Evolutionary conservation across 1,284 basidiomycete species (phyloP), one percentile per base, ranked within the genome.

Genomic region (Vanrija humicola): DNA sequence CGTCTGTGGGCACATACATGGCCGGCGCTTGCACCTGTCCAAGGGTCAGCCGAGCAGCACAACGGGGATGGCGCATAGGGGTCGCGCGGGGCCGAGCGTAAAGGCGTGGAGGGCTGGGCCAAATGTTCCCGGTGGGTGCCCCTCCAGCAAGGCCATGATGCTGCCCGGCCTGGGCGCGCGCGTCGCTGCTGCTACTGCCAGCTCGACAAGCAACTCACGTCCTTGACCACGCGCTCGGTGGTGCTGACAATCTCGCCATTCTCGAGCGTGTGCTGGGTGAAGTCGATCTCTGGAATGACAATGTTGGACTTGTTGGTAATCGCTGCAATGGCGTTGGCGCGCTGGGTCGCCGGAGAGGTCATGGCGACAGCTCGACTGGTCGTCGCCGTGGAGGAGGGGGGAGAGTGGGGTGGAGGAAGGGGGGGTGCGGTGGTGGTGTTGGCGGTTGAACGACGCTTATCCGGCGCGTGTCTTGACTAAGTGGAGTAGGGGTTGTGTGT

Each of bases 21-120:
- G 95, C 95, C 21, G 92, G 92, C 21, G 91, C 90, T 85, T 95
- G 92, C 7, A 95, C 90, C 87, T 95, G 69, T 8, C 34, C 34
- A 34, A 34, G 9, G 34, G 34, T 34, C 34, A 34, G 34, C 34
- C 34, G 34, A 34, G 34, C 34, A 12, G 34, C 34, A 34, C 34
- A 34, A 34, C 34, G 12, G 14, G 34, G 12, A 34, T 14, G 34
- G 34, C 34, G 34, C 34, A 34, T 34, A 34, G 34, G 34, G 34
- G 34, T 34, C 14, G 34, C 34, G 34, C 34, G 34, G 34, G 34
- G 34, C 34, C 34, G 34, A 34, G 34, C 34, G 34, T 34, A 34
- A 34, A 34, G 34, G 34, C 34, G 34, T 34, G 34, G 34, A 34
- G 34, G 34, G 34, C 34, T 34, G 34, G 34, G 34, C 34, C 14